A percentile compares a stretch with the other conserved stretches of the same genome.
Conservation (phyloP, 768 basidiomycete genomes). For the Panaeolus papilionaceus region DNA sequence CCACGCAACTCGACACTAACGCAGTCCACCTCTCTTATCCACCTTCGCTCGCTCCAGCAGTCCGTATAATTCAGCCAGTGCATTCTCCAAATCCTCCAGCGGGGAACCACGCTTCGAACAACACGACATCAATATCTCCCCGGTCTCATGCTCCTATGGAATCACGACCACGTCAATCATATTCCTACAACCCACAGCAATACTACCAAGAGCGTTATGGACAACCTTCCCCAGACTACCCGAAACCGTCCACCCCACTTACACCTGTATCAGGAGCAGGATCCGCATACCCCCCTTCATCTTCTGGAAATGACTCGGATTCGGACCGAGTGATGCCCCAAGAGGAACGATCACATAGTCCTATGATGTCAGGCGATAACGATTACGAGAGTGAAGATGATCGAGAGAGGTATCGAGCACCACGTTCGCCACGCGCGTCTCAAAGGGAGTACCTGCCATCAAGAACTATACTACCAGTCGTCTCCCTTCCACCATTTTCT, state of each 20-base stretch:
- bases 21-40: not conserved
- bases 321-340: constrained; percentile 39
- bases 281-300: constrained; percentile 32
- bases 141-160: constrained; percentile 5
- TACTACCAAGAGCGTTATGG: constrained; percentile 19
- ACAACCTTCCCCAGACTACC: not conserved
- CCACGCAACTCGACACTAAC: not conserved
- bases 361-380: constrained; percentile 46
- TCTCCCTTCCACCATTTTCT: constrained; percentile 51
- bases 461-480: constrained; percentile 28
- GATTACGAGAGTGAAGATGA: constrained; percentile 78
- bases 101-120: not conserved
- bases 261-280: constrained; percentile 28
- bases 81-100: constrained; percentile 2
- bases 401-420: constrained; percentile 48
- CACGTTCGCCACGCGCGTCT: constrained; percentile 28
- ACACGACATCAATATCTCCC: constrained; percentile 6
- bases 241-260: constrained; percentile 25
- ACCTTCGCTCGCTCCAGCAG: not conserved
- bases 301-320: constrained; percentile 46
- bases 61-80: constrained; percentile 12
- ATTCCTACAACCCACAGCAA: constrained; percentile 13
- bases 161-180: constrained; percentile 3
- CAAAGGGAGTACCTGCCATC: not conserved
- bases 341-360: constrained; percentile 41